These are phyloP conservation scores for Combretum micranthum DNA, from an alignment of 345 rosid genomes.

Conservation along the genomic window DNA sequence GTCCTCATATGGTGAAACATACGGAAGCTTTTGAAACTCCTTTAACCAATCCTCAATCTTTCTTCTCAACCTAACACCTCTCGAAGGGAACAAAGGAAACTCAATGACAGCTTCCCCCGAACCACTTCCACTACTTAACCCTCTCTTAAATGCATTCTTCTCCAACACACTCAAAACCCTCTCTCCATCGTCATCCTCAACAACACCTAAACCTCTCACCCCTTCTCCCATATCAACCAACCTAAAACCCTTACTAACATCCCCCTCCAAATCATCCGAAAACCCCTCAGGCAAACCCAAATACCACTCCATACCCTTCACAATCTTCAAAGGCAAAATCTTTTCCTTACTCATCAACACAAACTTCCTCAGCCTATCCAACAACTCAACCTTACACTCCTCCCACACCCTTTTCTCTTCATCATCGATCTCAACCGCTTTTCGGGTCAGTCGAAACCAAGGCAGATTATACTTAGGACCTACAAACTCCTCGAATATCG, in stretches of 20 bases:
- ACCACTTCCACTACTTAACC: constrained; percentile 21
- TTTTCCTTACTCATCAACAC: constrained; percentile 62
- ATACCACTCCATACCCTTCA: constrained; percentile 82
- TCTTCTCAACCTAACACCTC: constrained; percentile 64
- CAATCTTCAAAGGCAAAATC: constrained; percentile 65
- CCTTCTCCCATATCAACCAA: constrained; percentile 74
- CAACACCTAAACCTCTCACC: constrained; percentile 51
- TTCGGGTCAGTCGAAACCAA: constrained; percentile 80
- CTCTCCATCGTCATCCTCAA: constrained; percentile 11
- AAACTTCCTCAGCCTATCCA: constrained; percentile 51
- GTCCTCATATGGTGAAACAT: constrained; percentile 75
- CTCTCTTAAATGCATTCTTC: constrained; percentile 47
- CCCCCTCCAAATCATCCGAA: constrained; percentile 25
- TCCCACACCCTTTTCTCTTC: constrained; percentile 43
- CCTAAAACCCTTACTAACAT: constrained; percentile 42
- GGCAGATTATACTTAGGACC: constrained; percentile 70
- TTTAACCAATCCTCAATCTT: constrained; percentile 65
- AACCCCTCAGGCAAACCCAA: constrained; percentile 69
- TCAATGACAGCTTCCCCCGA: constrained; percentile 33
- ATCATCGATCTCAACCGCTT: constrained; percentile 54
- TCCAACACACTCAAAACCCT: constrained; percentile 50
- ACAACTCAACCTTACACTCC: constrained; percentile 42
- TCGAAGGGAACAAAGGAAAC: constrained; percentile 76
- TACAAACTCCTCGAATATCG: constrained; percentile 67
- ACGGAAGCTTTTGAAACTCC: constrained; percentile 68